Percentiles rank a stretch among this genome's conserved stretches.
These are phyloP conservation scores for Lactarius psammicola DNA, from an alignment of 768 basidiomycete genomes.

Conservation along the genomic window DNA sequence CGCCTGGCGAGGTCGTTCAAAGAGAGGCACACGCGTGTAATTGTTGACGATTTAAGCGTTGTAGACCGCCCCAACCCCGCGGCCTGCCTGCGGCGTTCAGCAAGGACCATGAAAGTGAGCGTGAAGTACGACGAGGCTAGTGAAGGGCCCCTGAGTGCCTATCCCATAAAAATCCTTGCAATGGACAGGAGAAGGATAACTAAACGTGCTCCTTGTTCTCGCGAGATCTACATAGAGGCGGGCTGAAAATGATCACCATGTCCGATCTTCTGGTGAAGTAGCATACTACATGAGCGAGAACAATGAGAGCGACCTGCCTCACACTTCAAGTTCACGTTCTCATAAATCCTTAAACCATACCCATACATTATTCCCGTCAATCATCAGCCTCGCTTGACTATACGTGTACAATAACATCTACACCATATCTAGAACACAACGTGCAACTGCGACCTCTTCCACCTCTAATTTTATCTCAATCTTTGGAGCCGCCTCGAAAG, in stretches of 20 bases:
- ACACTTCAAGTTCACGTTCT: too few species aligned
- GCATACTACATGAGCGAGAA: too few species aligned
- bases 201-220: too few species aligned
- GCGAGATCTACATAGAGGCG: too few species aligned
- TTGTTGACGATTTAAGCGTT: background rate
- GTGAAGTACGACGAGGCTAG: background rate
- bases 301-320: too few species aligned
- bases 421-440: background rate
- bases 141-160: background rate
- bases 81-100: background rate
- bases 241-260: too few species aligned
- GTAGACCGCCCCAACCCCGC: background rate
- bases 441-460: background rate
- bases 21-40: background rate
- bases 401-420: too few species aligned
- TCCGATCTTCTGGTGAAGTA: too few species aligned
- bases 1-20: background rate
- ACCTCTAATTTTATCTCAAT: constrained; percentile 1
- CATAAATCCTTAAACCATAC: too few species aligned
- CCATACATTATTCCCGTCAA: too few species aligned
- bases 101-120: background rate
- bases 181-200: too few species aligned
- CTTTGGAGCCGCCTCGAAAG: background rate
- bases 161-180: background rate
- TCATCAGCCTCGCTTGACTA: background rate